phyloP scores from a whole-genome alignment of 176 grass and related monocot genomes.

The Chloris gayana region DNA sequence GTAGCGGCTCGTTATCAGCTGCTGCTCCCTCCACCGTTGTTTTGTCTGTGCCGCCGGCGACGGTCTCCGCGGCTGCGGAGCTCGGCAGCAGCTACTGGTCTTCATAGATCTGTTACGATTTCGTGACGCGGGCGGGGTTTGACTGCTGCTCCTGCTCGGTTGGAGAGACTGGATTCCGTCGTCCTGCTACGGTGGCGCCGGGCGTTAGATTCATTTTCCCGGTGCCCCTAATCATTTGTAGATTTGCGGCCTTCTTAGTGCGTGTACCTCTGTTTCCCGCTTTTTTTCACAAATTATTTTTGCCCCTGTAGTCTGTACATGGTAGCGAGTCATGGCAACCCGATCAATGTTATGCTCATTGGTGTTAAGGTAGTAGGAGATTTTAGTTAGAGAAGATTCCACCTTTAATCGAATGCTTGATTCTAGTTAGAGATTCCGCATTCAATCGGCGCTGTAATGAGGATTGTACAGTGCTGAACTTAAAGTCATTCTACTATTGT shows the following conservation, averaged over 20 bases:
- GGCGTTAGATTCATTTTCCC: background rate
- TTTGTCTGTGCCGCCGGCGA: background rate
- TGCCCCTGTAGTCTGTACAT: too few relatives aligned
- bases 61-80: background rate
- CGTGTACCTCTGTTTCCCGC: background rate
- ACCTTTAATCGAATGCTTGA: too few relatives aligned
- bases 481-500: background rate
- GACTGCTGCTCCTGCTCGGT: background rate
- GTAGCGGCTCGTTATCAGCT: background rate
- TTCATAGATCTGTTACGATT: background rate
- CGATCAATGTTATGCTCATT: background rate
- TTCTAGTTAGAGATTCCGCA: background rate
- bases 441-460: background rate
- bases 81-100: background rate
- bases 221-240: background rate
- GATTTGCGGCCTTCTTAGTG: background rate
- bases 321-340: background rate
- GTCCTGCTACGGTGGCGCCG: background rate
- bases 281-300: background rate
- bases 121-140: background rate
- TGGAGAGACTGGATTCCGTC: background rate
- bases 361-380: background rate
- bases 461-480: background rate
- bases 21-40: background rate
- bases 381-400: background rate